Evolutionary conservation across 345 rosid genomes (phyloP), one percentile per base, ranked within the genome.

Genomic region (Psidium friedrichsthalianum): DNA sequence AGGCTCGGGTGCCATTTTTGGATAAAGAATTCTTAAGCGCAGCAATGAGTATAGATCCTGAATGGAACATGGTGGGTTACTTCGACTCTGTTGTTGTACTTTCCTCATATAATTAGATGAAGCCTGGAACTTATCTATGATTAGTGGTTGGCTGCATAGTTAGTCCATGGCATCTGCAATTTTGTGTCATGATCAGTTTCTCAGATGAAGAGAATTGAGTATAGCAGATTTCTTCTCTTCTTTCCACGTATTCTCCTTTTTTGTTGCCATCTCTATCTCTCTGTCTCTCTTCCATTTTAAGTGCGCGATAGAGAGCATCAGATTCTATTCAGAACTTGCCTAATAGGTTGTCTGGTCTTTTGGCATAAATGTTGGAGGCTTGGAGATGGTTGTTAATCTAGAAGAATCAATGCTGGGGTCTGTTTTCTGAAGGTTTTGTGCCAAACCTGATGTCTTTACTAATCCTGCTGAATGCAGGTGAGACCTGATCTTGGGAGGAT

Each of bases 1-100:
- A 97, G 90, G 98, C 97, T 57, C 96, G 99, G 81, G 96, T 97
- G 36, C 99, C 99, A 58, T 97, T 97, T 88, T 89, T 97, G 13
- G 99, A 97, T 89, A 97, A 97, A 88, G 95, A 95, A 11, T 97
- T 97, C 85, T 93, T 97, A 83, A 85, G 90, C 29, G 90, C 87
- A 36, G 98, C 98, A 18, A 97, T 97, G 99, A 87, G 93, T 84
- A 92, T 97, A 1, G 99, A 95, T 89, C 99, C 99, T 56, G 95
- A 94, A 85, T 93, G 89, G 92, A 97, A 97, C 85, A 92, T 96
- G 99, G 99, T 97, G 89, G 6, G 84, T 29, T 83, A 83, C 47
- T 69, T 32, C 1, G 24, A 64, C 78, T 32, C 44, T 54, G 15
- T 51, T 64, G 78, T 64, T 64, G 44, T 16, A 69, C 12, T 69